Base-by-base conservation (phyloP, 2,329 filamentous ascomycete genomes). In the Cladorrhinum sp. region DNA sequence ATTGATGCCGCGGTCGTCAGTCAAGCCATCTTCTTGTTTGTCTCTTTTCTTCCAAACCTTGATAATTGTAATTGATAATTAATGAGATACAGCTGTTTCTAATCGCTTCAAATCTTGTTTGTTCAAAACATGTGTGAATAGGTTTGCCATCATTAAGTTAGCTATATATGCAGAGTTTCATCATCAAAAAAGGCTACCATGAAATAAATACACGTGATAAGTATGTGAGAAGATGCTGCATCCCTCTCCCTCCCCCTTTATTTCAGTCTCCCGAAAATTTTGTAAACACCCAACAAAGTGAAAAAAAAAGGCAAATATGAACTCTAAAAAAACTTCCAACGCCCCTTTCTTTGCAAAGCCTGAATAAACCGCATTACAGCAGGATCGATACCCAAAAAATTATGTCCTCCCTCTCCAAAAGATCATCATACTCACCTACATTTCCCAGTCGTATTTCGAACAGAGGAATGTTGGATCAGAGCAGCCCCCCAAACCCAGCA, bases 401-500 rank as follows among this genome's bases (percentile, higher is more conserved):
- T 46, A 46, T 46, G 14, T 46, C 42, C 42, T 20, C 42, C 42
- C 42, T 46, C 42, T 18, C 42, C 42, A 18, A 21, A 46, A 46
- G 2, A 4, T 46, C 2, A 18, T 20, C n/a, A 18, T 18, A 46
- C n/a, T 21, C 42, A 46, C 18, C 16, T 20, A 46, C 18, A 20
- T 20, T 46, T 16, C 42, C 16, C n/a, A 46, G 16, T 20, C 42
- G 5, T 18, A 46, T 20, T 46, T 18, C 42, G 10, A 20, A 46
- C 42, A 36, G 8, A 9, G 14, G 12, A 9, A 16, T 36, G 33
- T 12, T 9, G 33, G 3, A 36, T 70, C 61, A 73, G 23, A 70
- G 23, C 28, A 67, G 60, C 12, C 66, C 60, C 12, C 66, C 67
- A 55, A 84, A 69, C 2, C 85, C 84, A 23, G 77, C 77, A 39